These are phyloP conservation scores for Sporisorium graminicola DNA, from an alignment of 1,284 basidiomycete species.

Conservation along the genomic window DNA sequence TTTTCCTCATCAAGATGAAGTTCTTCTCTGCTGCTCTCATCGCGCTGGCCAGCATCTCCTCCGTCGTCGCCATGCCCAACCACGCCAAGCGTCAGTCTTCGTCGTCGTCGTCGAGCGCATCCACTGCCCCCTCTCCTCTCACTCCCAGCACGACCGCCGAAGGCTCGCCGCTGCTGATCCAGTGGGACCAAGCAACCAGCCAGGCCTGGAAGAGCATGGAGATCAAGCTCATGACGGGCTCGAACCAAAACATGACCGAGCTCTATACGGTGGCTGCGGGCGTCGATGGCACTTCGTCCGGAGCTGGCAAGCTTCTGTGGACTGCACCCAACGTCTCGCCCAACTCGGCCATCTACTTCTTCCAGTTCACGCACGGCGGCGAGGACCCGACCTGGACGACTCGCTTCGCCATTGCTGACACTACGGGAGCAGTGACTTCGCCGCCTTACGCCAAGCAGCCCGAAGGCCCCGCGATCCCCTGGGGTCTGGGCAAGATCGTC, in stretches of 20 bases:
- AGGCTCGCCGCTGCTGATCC: slow-evolving; percentile 41
- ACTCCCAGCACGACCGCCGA: slow-evolving; percentile 33
- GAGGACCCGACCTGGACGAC: slow-evolving; percentile 78
- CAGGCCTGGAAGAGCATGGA: slow-evolving; percentile 70
- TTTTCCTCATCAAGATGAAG: slow-evolving; percentile 32
- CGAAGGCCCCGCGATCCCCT: slow-evolving; percentile 74
- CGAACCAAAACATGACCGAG: slow-evolving; percentile 79
- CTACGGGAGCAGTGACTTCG: slow-evolving; percentile 73
- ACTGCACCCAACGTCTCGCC: slow-evolving; percentile 82
- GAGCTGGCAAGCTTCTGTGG: slow-evolving; percentile 73
- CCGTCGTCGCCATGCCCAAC: slow-evolving; percentile 20
- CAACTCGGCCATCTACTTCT: slow-evolving; percentile 61
- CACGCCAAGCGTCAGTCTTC: slow-evolving; percentile 28
- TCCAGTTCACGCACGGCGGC: slow-evolving; percentile 63
- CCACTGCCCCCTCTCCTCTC: slow-evolving; percentile 29
- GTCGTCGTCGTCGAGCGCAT: slow-evolving; percentile 7
- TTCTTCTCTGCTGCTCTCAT: slow-evolving; percentile 36
- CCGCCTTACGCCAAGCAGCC: slow-evolving; percentile 75
- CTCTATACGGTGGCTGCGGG: slow-evolving; percentile 77
- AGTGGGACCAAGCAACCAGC: slow-evolving; percentile 47
- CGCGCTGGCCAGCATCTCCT: slow-evolving; percentile 38
- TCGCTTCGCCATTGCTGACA: slow-evolving; percentile 81
- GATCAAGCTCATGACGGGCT: slow-evolving; percentile 78
- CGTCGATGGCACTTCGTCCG: slow-evolving; percentile 75
- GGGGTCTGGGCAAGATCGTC: slow-evolving; percentile 78